Percentiles rank a stretch among this genome's conserved stretches.
phyloP scores from a whole-genome alignment of 257 asterid genomes.

The Solanum chilense region DNA sequence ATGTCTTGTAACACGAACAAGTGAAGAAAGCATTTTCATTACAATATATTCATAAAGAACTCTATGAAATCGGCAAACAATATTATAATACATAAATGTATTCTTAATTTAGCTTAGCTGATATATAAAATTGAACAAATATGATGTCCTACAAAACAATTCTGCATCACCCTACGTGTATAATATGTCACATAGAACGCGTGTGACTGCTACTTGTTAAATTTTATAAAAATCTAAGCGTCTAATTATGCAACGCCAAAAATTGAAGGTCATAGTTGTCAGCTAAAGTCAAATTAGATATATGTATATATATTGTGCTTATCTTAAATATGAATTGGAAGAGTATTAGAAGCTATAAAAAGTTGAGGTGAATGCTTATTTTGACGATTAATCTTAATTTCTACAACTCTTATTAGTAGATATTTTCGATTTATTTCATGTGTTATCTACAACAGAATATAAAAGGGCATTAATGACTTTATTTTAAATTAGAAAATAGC shows the following conservation, averaged over 20 bases:
- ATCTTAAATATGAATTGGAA: neutral
- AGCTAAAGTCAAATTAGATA: too few relatives aligned
- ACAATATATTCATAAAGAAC: too few relatives aligned
- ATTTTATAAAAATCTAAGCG: neutral
- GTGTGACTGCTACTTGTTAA: neutral
- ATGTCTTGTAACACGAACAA: neutral
- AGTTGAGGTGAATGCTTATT: too few relatives aligned
- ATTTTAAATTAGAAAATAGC: neutral
- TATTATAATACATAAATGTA: too few relatives aligned
- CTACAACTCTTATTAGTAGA: neutral
- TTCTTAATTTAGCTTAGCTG: rapidly evolving
- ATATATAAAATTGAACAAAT: neutral
- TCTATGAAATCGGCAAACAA: too few relatives aligned
- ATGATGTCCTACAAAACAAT: too few relatives aligned
- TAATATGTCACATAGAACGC: too few relatives aligned
- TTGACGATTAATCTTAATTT: neutral
- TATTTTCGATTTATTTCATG: neutral
- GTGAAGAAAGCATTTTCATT: neutral
- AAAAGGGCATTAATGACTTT: neutral
- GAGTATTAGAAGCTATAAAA: too few relatives aligned
- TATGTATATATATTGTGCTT: too few relatives aligned
- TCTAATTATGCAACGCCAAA: neutral
- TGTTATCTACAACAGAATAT: too few relatives aligned
- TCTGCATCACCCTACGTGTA: neutral
- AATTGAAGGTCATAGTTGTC: rapidly evolving